Base-by-base conservation (phyloP, 495 filamentous ascomycete species). In the Haplographium delicatum region DNA sequence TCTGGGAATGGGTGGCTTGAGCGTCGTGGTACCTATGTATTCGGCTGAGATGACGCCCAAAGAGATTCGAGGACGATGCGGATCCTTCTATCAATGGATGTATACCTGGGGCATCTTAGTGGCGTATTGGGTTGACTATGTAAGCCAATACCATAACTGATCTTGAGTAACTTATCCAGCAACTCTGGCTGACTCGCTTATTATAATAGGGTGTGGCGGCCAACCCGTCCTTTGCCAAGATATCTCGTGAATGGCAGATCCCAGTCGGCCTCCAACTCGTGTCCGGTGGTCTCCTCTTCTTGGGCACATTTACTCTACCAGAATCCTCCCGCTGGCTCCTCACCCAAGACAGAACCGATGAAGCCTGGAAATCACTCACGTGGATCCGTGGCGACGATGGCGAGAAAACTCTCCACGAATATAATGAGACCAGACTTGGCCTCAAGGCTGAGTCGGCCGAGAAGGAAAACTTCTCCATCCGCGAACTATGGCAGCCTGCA, bases 21-120 rank as follows among this genome's bases (percentile, higher is more conserved):
- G 74, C 1, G 74, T 78, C 0, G 70, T 74, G 3, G 72, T 80
- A 0, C 77, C 78, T 16, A 38, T 38, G 34, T 38, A n/a, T 16
- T n/a, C 10, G 5, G 68, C 69, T 5, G 76, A 80, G 51, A 80
- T 72, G 68, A 67, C 72, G n/a, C 75, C 76, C 3, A 78, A 75
- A 58, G 65, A 75, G 28, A 70, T 77, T 39, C 66, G 76, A 20
- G 76, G 75, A 16, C 67, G 68, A 50, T 58, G 75, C 9, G 74
- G 62, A 38, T 71, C 45, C 33, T 73, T 52, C 34, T 38, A n/a
- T 13, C 28, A 31, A 13, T 13, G 7, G 28, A 7, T 31, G 7
- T 31, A 31, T 16, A 38, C 34, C 13, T 38, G 11, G 11, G 73
- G 72, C 15, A 70, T 79, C 15, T 72, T 76, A 55, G 58, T 64